These are phyloP conservation scores for Boechera retrofracta DNA, from an alignment of 345 rosid genomes.

Conservation along the genomic window DNA sequence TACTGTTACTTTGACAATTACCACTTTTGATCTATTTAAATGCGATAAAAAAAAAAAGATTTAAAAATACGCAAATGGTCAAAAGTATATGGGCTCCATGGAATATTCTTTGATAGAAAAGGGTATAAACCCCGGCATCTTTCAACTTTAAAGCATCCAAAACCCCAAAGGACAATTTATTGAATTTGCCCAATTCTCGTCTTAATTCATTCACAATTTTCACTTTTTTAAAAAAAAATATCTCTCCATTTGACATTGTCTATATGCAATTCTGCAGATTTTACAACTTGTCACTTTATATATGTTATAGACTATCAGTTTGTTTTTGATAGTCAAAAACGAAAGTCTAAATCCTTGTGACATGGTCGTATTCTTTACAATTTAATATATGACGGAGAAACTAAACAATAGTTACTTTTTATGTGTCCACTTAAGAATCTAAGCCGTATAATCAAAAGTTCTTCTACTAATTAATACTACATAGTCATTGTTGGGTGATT, in stretches of 20 bases:
- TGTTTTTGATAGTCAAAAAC: slow-evolving; percentile 3
- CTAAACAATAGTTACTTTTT: background rate
- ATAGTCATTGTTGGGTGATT: background rate
- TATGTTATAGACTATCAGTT: background rate
- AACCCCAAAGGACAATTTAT: background rate
- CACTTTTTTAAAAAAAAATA: background rate
- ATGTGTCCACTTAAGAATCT: background rate
- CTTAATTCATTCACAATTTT: slow-evolving; percentile 22
- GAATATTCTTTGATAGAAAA: slow-evolving; percentile 32
- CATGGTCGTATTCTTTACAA: slow-evolving; percentile 12
- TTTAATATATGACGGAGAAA: background rate
- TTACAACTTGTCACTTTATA: slow-evolving; percentile 14
- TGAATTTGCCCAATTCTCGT: slow-evolving; percentile 6
- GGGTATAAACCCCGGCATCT: slow-evolving; percentile 45
- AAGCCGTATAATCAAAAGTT: background rate
- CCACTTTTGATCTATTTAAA: background rate
- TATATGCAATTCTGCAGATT: slow-evolving; percentile 12
- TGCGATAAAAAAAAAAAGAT: background rate
- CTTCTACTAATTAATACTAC: background rate
- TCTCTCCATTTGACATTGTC: slow-evolving; percentile 17
- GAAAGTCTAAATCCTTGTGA: background rate
- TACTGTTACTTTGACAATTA: slow-evolving; percentile 3
- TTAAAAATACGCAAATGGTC: background rate
- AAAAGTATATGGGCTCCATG: slow-evolving; percentile 18
- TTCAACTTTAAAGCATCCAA: slow-evolving; percentile 5